Percentiles rank a stretch among this genome's conserved stretches.
phyloP scores from a whole-genome alignment of 106 monocot species.

The Platanthera zijinensis region DNA sequence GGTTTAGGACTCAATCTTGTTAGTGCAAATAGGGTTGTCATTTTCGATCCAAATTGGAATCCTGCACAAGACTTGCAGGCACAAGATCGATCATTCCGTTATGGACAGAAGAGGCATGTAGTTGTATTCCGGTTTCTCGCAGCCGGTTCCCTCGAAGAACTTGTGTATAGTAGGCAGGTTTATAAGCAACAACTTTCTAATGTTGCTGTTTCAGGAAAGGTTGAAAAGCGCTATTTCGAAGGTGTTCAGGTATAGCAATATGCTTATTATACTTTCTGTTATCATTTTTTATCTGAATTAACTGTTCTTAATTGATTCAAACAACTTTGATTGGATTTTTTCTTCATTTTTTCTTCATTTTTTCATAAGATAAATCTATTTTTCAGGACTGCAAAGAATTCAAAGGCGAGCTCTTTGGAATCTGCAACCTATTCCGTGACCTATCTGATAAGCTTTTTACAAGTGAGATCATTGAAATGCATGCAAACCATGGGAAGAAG shows the following conservation, averaged over 20 bases:
- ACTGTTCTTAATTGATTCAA: background rate
- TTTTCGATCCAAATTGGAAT: constrained; percentile 98
- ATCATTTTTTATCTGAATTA: background rate
- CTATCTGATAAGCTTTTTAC: constrained; percentile 88
- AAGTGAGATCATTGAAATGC: constrained; percentile 70
- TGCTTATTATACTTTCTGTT: background rate
- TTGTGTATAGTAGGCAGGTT: constrained; percentile 80
- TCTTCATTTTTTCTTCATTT: background rate
- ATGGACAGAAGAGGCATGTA: constrained; percentile 87
- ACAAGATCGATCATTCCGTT: constrained; percentile 90
- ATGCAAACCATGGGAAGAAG: constrained; percentile 23
- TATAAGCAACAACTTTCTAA: constrained; percentile 95
- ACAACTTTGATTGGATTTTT: background rate
- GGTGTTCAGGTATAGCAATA: constrained; percentile 67
- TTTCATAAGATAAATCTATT: constrained; percentile 7
- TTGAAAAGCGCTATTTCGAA: constrained; percentile 90
- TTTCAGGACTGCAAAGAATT: constrained; percentile 88
- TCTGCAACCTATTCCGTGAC: constrained; percentile 86
- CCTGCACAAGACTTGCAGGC: constrained; percentile 95
- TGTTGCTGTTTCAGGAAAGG: constrained; percentile 93
- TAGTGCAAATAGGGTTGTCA: constrained; percentile 92
- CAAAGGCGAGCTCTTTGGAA: constrained; percentile 92
- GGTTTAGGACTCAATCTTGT: constrained; percentile 86
- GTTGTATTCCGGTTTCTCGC: constrained; percentile 85
- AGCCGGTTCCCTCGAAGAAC: constrained; percentile 89